A percentile compares a stretch with the other conserved stretches of the same genome.
Evolutionary conservation across 345 rosid genomes (phyloP).

Genomic region (Citropsis articulata): DNA sequence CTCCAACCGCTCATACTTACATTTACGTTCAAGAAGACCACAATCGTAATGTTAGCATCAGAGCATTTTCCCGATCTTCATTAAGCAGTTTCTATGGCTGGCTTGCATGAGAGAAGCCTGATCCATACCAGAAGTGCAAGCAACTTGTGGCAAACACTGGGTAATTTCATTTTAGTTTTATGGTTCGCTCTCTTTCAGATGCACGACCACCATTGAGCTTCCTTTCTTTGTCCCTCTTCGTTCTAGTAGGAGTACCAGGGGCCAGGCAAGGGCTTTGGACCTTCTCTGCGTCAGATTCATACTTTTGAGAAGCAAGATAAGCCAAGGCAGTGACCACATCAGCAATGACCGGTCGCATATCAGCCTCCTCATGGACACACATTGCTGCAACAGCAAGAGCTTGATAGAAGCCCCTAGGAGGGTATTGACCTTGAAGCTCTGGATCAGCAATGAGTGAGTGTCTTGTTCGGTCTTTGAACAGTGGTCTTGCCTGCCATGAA

Average conservation of each 20-base stretch:
- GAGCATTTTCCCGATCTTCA: neutral
- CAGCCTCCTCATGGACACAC: conserved; percentile 91
- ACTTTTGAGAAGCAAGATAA: conserved; percentile 78
- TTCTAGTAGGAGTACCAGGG: conserved; percentile 58
- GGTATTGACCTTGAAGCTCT: conserved; percentile 72
- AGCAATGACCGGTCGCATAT: conserved; percentile 73
- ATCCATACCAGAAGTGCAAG: neutral
- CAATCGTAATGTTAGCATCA: neutral
- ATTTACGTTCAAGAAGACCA: neutral
- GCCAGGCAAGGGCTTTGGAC: conserved; percentile 39
- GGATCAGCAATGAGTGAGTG: conserved; percentile 86
- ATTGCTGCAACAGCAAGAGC: conserved; percentile 92
- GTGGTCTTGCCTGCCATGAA: conserved; percentile 70
- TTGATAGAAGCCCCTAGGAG: conserved; percentile 81
- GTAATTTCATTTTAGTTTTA: conserved; percentile 18
- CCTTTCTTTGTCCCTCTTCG: conserved; percentile 38
- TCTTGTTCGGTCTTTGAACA: conserved; percentile 74
- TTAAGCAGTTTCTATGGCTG: neutral
- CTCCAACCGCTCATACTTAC: neutral
- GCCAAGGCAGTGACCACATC: conserved; percentile 89
- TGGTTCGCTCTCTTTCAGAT: conserved; percentile 26
- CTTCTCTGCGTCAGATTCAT: conserved; percentile 45
- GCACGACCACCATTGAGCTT: conserved; percentile 21
- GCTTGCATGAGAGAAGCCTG: neutral
- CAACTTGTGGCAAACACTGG: neutral